Base-by-base conservation (phyloP, 495 filamentous ascomycete species). In the Penicillium argentinense region DNA sequence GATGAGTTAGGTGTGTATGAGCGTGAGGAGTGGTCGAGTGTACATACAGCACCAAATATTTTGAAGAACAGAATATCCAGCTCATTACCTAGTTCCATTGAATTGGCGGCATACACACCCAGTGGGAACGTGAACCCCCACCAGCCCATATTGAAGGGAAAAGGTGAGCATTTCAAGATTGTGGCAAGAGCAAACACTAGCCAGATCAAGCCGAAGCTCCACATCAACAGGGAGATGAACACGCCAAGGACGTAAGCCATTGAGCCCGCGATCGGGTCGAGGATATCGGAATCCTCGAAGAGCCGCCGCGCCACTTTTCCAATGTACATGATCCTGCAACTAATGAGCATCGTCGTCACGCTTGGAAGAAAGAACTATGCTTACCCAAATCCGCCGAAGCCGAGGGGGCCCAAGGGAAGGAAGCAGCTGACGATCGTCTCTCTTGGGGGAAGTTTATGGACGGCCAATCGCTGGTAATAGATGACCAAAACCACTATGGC, bases 121-220 rank as follows among this genome's bases (percentile, higher is more conserved):
- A 81, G 53, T 0, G 80, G 79, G 40, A 82, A 84, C 0, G 72
- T 78, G 39, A 84, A 81, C 11, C 75, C 77, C 79, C 79, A 84
- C 79, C 79, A 82, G 2, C 80, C 78, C 73, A 82, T 80, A 50
- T 80, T 81, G 55, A 82, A 83, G 0, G 78, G 80, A 43, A 82
- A 81, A 1, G 59, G 69, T 6, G 52, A 60, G 18, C 51, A 57
- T 32, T 61, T 51, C 12, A 60, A 46, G 27, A 76, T 67, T 0
- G 64, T 69, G 1, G 63, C 66, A 0, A 77, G 30, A 0, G 75
- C 75, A 46, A 78, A 72, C 14, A 75, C 63, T 16, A 78, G 60
- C 74, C 75, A 79, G 12, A 72, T 64, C 8, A 78, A 41, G 1
- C 70, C 72, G 39, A 77, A 77, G n/a, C 64, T 65, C 72, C 74